Base-by-base conservation (phyloP, 768 basidiomycete species). In the Lyophyllum atratum region DNA sequence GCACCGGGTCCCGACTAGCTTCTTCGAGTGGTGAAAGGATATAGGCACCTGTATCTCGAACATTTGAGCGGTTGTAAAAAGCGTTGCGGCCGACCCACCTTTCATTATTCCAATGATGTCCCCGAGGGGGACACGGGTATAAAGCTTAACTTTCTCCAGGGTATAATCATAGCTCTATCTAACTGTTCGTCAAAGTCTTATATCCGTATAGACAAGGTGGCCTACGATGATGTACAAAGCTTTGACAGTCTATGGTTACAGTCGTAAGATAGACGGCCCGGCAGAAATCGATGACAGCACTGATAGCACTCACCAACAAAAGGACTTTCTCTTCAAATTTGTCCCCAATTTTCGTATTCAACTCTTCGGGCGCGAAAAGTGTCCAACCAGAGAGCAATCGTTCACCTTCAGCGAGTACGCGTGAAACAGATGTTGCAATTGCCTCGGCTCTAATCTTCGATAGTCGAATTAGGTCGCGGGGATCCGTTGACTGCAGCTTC, bases 241-340 rank as follows among this genome's bases (percentile, higher is more conserved):
- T 55, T 70, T 74, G 34, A 63, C 70, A n/a, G 74, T 74, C 74
- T 74, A 31, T 39, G 47, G 39, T 22, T 44, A 21, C 25, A 33
- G 56, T n/a, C 57, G 31, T 53, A 29, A 37, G 26, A 8, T 28
- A 19, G 28, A 52, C 21, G 34, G 33, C 3, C 52, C 19, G 45
- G 45, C 53, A 6, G 8, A 10, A 24, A 28, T n/a, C n/a, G n/a
- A n/a, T 33, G 24, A 19, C 45, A 33, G n/a, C 15, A 14, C 26
- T 2, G 7, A n/a, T 5, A 5, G 39, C 22, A 49, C 11, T 78
- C 51, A 95, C 95, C 70, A 98, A 70, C 0, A 99, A 73, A 17
- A 98, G 60, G 3, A 99, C 86, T 70, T 98, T 98, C 77, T 98
- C 97, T 73, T 98, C 95, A 60, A 93, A 94, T 61, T 85, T 89